Evolutionary conservation across 2,329 filamentous ascomycete species (phyloP), one percentile per base, ranked within the genome.

Genomic region (Cucurbitaria berberidis): DNA sequence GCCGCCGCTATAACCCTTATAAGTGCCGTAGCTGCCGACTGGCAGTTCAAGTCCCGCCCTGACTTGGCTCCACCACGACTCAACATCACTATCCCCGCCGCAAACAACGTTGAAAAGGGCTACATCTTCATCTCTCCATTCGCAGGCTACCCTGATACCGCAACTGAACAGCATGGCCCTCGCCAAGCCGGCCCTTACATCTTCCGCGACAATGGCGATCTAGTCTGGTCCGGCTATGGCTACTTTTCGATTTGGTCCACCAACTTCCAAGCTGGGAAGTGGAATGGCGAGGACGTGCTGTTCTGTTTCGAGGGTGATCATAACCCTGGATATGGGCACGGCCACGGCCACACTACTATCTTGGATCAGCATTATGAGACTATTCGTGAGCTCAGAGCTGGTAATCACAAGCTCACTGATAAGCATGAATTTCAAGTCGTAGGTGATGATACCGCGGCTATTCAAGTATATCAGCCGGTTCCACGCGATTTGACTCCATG

Each of bases 221-320:
- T 86, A 0, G 74, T 86, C 19, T 86, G 82, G 82, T 85, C 82
- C 0, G 81, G 83, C 2, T 82, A 82, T 48, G 78, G 76, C 3
- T 79, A 80, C 60, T 83, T 79, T 59, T 79, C 77, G 27, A 80
- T 80, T 63, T 84, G 81, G 79, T 67, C 78, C 0, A 78, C 78
- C 53, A 84, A 84, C 63, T 84, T 86, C 69, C 82, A 82, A 55
- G 76, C 75, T 1, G 78, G 72, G 0, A 73, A 74, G 5, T 84
- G 78, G 77, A 78, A 80, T 40, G 83, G 81, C 11, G 70, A 80
- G 57, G 78, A 83, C 50, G 76, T 85, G 0, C 71, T 86, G 3
- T 82, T 81, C 60, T 77, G 74, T 43, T 85, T 85, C 43, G 80
- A 85, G 56, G 83, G 82, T 1, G 77, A 80, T 34, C 52, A 55